Base-by-base conservation (phyloP, 2,329 filamentous ascomycete species). In the Exophiala sp. region DNA sequence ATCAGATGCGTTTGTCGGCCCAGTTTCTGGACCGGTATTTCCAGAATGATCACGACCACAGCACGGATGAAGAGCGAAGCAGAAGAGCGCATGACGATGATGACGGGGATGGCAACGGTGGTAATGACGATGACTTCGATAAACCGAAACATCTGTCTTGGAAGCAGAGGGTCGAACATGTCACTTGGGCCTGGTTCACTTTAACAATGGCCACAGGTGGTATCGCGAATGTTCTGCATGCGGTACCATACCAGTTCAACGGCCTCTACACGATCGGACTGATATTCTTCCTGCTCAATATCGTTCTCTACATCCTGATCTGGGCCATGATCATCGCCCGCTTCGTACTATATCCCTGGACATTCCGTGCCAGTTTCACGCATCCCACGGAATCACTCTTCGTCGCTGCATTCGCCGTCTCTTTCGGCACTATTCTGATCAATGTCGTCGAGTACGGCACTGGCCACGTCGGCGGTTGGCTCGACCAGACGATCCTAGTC, bases 361-460 rank as follows among this genome's bases (percentile, higher is more conserved):
- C 84, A 7, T 89, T 92, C 65, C 78, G 78, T 54, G 76, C 81
- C 11, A 89, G 87, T 0, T 86, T 94, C 55, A 75, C 83, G 5
- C 88, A 92, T 70, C 88, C 88, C 10, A 85, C 86, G 0, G 89
- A 95, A 66, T 87, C 83, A 8, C 75, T 92, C 0, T 94, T 92
- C 66, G 83, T 89, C 12, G 87, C 88, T 0, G 81, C 88, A 1
- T 82, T 77, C 3, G 72, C 78, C 8, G 83, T 87, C 53, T 89
- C 86, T 12, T 79, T 87, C 57, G 88, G 86, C 18, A 89, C 89
- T 38, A 82, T 91, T 29, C 75, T 90, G 62, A 89, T 89, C 64
- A 92, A 90, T 60, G 82, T 88, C 29, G 87, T 85, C 39, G 84
- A 94, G 66, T 94, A 91, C 66, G 89, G 88, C 1, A 75, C 84